Percentiles rank a stretch among this genome's conserved stretches.
Evolutionary conservation across 352 stramenopile genomes (phyloP).

Genomic region (Blastocystis sp.): DNA sequence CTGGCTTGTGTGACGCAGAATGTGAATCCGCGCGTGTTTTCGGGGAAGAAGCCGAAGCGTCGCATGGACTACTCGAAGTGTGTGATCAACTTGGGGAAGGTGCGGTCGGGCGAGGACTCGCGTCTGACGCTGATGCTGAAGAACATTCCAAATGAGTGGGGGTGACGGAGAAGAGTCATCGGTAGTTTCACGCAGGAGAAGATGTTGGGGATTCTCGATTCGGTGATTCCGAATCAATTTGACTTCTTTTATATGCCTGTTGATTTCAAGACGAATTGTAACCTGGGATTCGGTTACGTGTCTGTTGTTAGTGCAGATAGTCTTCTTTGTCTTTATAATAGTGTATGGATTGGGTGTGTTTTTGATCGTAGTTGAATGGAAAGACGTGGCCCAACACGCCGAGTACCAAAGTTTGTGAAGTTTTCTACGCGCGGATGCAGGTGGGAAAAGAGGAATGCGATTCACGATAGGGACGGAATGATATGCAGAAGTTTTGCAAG

Average conservation of each 20-base stretch:
- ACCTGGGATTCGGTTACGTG: constrained; percentile 99
- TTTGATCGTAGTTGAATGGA: constrained; percentile 53
- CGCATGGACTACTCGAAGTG: background rate
- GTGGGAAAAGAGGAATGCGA: background rate
- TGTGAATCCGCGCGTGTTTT: background rate
- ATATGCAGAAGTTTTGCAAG: constrained; percentile 36
- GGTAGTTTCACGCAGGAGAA: constrained; percentile 81
- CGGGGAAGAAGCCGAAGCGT: background rate
- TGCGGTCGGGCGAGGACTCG: constrained; percentile 67
- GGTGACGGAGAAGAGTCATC: background rate
- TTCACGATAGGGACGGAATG: background rate
- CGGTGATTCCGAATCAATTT: constrained; percentile 76
- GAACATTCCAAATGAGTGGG: constrained; percentile 99
- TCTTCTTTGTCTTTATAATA: constrained; percentile 59
- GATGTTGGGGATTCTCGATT: constrained; percentile 91
- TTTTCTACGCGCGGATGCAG: constrained; percentile 91
- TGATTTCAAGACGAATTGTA: constrained; percentile 99
- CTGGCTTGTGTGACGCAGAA: background rate
- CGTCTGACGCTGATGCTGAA: constrained; percentile 96
- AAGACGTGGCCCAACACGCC: constrained; percentile 90
- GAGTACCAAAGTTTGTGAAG: constrained; percentile 94
- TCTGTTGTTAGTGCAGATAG: constrained; percentile 83
- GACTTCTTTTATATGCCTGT: constrained; percentile 99
- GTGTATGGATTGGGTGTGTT: background rate
- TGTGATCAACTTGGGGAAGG: background rate